Evolutionary conservation across 2,329 filamentous ascomycete genomes (phyloP), one percentile per base, ranked within the genome.

Genomic region (Raffaelea ambrosiae): DNA sequence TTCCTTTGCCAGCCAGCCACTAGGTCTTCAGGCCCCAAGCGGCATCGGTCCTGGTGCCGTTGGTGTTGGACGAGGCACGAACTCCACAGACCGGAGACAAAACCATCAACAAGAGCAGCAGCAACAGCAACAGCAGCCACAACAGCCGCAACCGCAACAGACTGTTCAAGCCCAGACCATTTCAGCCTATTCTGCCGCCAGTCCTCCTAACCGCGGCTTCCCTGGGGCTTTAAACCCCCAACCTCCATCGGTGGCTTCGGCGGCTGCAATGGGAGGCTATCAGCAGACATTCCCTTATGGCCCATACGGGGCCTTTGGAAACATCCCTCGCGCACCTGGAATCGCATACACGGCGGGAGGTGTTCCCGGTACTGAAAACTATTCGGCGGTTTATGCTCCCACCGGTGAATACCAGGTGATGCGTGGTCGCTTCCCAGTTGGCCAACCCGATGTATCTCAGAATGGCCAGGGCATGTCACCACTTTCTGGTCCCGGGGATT

Each of bases 1-100:
- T 5, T 96, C 91, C 0, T 96, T 97, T 64, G 86, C 86, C 21
- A 90, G 83, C 53, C 85, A 86, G 18, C 81, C 81, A 3, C 72
- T 87, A 43, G 84, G 84, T 22, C 70, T 89, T 20, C 82, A 84
- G 61, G 80, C 83, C 3, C 81, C 84, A 2, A 83, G 80, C 53
- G 78, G 78, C 23, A 74, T 85, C 56, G 79, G 80, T 0, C 79
- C 80, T 9, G 83, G 81, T 21, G 79, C 81, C 21, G 75, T 86
- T n/a, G 76, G 74, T 42, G 71, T 75, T 9, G 71, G 70, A 49
- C 69, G 81, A 60, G 64, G 66, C 42, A 68, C 69, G 48, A 63
- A 62, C 43, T 61, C 62, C 40, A 69, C 70, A 2, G 70, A 79
- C 38, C 72, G 76, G 48, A 74, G 76, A 31, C 67, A 71, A 48